phyloP scores from a whole-genome alignment of 2,329 filamentous ascomycete genomes.

The Paracorniculantispora psalliotae region DNA sequence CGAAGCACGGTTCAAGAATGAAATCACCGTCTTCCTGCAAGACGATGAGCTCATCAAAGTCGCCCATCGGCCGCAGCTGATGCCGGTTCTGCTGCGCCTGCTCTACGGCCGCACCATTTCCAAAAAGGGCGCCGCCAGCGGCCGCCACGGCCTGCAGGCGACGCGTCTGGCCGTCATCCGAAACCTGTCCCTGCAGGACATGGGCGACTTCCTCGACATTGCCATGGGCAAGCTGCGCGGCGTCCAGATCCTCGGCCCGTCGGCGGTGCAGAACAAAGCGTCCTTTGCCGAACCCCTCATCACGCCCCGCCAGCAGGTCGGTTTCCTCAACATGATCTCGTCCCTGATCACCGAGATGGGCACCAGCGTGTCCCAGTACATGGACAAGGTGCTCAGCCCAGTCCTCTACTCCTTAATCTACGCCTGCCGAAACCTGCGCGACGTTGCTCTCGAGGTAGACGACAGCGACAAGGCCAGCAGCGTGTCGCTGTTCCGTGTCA shows the following conservation, averaged over 20 bases:
- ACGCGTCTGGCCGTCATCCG: constrained; percentile 78
- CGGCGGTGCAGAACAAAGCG: constrained; percentile 41
- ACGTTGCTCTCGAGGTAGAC: constrained; percentile 30
- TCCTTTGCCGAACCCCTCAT: constrained; percentile 56
- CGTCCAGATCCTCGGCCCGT: constrained; percentile 52
- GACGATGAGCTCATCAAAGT: constrained; percentile 67
- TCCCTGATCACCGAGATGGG: constrained; percentile 83
- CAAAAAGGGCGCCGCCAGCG: constrained; percentile 70
- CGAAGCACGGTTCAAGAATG: constrained; percentile 86
- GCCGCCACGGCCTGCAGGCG: constrained; percentile 74
- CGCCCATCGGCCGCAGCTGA: constrained; percentile 66
- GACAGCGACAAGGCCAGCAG: constrained; percentile 38
- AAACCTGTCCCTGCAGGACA: constrained; percentile 67
- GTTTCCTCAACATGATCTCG: constrained; percentile 86
- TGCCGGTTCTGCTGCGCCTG: constrained; percentile 81
- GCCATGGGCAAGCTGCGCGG: constrained; percentile 66
- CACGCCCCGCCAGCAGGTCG: constrained; percentile 73
- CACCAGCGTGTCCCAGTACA: constrained; percentile 63
- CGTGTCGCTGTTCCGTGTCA: constrained; percentile 58
- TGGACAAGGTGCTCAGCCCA: constrained; percentile 65
- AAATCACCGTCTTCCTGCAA: constrained; percentile 83
- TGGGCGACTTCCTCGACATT: constrained; percentile 78
- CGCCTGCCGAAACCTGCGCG: constrained; percentile 56
- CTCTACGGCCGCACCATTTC: constrained; percentile 87
- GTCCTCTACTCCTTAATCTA: constrained; percentile 76